Percentiles rank a stretch among this genome's conserved stretches.
Conservation (phyloP, 805 yeast genomes). For the Candida lessepsii region DNA sequence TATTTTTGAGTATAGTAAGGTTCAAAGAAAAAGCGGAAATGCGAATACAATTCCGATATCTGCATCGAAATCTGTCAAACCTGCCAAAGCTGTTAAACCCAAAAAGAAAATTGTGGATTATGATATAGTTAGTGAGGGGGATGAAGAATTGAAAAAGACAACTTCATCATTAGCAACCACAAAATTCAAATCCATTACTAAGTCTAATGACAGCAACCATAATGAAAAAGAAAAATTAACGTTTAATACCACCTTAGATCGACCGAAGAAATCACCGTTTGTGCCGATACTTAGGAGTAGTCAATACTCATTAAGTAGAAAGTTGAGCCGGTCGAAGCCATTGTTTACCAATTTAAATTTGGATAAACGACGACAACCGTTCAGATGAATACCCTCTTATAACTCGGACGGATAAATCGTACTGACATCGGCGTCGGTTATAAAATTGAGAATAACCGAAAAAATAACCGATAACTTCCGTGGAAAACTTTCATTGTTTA, state of each 20-base stretch:
- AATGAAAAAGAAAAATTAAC: background rate
- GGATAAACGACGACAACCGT: slow-evolving; percentile 10
- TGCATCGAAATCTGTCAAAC: background rate
- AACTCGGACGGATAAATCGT: background rate
- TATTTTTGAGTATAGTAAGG: slow-evolving; percentile 17
- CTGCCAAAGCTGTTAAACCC: background rate
- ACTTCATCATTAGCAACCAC: background rate
- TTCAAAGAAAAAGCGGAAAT: slow-evolving; percentile 5
- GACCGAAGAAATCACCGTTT: slow-evolving; percentile 5
- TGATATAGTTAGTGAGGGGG: slow-evolving; percentile 11
- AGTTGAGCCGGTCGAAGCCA: slow-evolving; percentile 6
- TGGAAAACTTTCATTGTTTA: slow-evolving; percentile 1
- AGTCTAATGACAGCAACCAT: background rate
- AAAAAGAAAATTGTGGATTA: slow-evolving; percentile 9
- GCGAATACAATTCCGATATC: background rate
- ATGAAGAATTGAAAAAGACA: slow-evolving; percentile 4
- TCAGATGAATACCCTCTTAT: background rate
- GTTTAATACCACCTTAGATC: slow-evolving; percentile 1
- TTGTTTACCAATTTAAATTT: slow-evolving; percentile 1
- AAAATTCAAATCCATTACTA: background rate
- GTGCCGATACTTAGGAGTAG: background rate
- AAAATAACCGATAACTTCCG: slow-evolving; percentile 1
- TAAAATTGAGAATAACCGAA: slow-evolving; percentile 5
- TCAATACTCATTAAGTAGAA: background rate
- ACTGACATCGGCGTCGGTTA: slow-evolving; percentile 4